Evolutionary conservation across 1,139 yeast species (phyloP), one percentile per base, ranked within the genome.

Genomic region (Suhomyces bolitotheri): DNA sequence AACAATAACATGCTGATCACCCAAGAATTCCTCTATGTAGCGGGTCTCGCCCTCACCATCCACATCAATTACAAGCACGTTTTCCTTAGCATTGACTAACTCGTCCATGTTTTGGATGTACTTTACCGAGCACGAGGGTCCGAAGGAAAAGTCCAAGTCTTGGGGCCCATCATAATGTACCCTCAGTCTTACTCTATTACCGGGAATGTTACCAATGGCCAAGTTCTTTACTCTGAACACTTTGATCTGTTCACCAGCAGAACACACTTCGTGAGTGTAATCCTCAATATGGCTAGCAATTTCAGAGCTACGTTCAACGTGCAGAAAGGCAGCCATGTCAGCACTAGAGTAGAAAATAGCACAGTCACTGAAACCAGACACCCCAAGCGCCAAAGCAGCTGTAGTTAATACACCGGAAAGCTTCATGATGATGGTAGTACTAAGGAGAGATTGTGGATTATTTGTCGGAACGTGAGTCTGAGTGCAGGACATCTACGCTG

Each of bases 351-450:
- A 56, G 35, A 63, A 53, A 3, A 61, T 48, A 4, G 62, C 67
- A 15, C 69, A 60, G 39, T 66, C 66, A 17, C 62, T 46, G 31
- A 62, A 65, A 9, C 64, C 68, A 35, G 41, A 26, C 7, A 50
- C 60, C 26, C 38, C 38, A 13, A 25, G 25, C 14, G 34, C 40
- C 22, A 33, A n/a, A 17, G 26, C 19, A 7, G 28, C 36, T 19
- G 29, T 24, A 12, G 33, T 47, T 36, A 50, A 40, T 22, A 46
- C 29, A 20, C 39, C 32, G 21, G 38, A 25, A 38, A 48, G 37
- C 40, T 45, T 53, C 58, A 53, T 54, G 29, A 27, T 34, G 37
- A 21, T 33, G 32, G 17, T 13, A 12, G 23, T 26, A 22, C 16
- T 20, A 20, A 3, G 25, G 3, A 13, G 27, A 13, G 27, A 22